A percentile compares a stretch with the other conserved stretches of the same genome.
phyloP scores from a whole-genome alignment of 768 basidiomycete genomes.

The Lentinula raphanica region DNA sequence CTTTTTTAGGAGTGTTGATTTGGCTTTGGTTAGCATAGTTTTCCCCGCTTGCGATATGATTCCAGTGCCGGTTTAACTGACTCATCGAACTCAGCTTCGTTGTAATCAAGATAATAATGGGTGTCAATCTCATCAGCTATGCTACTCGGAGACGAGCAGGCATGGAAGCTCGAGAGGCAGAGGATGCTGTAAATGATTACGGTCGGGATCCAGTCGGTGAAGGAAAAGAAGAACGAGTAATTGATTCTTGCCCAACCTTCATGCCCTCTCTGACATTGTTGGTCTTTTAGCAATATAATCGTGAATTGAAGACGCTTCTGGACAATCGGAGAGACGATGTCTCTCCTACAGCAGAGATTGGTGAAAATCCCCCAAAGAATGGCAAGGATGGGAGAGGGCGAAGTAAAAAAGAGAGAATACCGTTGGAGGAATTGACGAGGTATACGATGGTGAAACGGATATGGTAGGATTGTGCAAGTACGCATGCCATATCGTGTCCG shows the following conservation, averaged over 20 bases:
- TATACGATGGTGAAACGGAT: slow-evolving; percentile 97
- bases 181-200: slow-evolving; percentile 79
- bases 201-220: slow-evolving; percentile 91
- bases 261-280: neutral
- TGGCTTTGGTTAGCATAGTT: slow-evolving; percentile 92
- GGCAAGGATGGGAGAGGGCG: slow-evolving; percentile 18
- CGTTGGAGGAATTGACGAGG: slow-evolving; percentile 83
- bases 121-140: slow-evolving; percentile 81
- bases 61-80: too few species aligned
- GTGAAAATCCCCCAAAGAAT: slow-evolving; percentile 41
- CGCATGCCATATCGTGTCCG: too few species aligned
- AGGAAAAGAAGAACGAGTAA: slow-evolving; percentile 76
- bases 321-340: slow-evolving; percentile 69
- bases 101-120: slow-evolving; percentile 88
- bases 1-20: slow-evolving; percentile 54
- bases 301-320: slow-evolving; percentile 67
- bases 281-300: slow-evolving; percentile 65
- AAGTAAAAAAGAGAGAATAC: slow-evolving; percentile 54
- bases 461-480: slow-evolving; percentile 33
- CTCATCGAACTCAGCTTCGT: slow-evolving; percentile 50
- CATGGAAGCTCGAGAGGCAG: slow-evolving; percentile 71
- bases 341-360: slow-evolving; percentile 62
- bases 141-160: slow-evolving; percentile 69
- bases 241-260: too few species aligned
- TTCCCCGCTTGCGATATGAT: slow-evolving; percentile 11